Evolutionary conservation across 2,329 filamentous ascomycete species (phyloP).

Genomic region (Pseudogymnoascus sp.): DNA sequence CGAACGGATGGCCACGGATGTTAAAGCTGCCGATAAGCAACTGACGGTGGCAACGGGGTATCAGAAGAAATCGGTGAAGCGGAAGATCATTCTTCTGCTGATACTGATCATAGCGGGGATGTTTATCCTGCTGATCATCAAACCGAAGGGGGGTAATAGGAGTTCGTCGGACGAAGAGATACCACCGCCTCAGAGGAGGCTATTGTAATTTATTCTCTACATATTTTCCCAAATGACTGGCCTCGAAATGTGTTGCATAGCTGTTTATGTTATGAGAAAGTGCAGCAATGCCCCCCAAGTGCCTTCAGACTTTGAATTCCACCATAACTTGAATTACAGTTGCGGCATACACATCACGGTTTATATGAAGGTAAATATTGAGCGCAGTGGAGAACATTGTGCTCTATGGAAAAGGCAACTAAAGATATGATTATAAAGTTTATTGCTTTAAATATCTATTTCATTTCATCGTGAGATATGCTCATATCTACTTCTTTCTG

Average conservation of each 20-base stretch:
- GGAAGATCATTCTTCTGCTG: constrained; percentile 87
- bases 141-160: constrained; percentile 32
- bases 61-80: constrained; percentile 78
- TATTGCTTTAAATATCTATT: constrained; percentile 5
- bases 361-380: not conserved
- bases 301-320: too few species aligned
- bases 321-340: not conserved
- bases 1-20: constrained; percentile 86
- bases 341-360: not conserved
- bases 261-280: not conserved
- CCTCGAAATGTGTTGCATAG: not conserved
- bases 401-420: not conserved
- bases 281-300: not conserved
- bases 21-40: constrained; percentile 89
- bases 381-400: not conserved
- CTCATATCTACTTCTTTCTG: constrained; percentile 53
- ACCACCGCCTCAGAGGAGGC: constrained; percentile 7
- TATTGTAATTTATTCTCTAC: constrained; percentile 8
- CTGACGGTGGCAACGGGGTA: constrained; percentile 82
- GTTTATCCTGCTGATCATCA: constrained; percentile 75
- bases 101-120: constrained; percentile 76
- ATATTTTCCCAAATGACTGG: not conserved
- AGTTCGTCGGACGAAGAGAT: constrained; percentile 8
- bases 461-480: constrained; percentile 10
- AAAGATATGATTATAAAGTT: not conserved